phyloP scores from a whole-genome alignment of 306 rosid species.

The Cicer judaicum region DNA sequence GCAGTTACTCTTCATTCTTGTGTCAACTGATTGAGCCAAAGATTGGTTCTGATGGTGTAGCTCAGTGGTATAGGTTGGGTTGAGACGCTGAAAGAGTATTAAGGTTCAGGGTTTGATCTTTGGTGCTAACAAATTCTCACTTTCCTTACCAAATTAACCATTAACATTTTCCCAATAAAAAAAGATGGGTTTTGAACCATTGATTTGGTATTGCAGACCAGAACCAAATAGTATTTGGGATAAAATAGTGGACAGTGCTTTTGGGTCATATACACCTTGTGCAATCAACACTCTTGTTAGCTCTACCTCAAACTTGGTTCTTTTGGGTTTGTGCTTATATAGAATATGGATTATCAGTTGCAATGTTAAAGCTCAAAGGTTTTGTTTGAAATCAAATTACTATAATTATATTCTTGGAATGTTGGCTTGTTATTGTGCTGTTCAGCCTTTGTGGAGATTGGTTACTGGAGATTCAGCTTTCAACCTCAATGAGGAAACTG shows the following conservation, averaged over 20 bases:
- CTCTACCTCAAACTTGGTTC: conserved; percentile 72
- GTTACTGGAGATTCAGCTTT: conserved; percentile 58
- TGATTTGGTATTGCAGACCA: conserved; percentile 84
- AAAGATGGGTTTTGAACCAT: conserved; percentile 62
- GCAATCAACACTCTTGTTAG: conserved; percentile 72
- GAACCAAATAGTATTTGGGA: conserved; percentile 64
- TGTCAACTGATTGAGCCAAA: conserved; percentile 32
- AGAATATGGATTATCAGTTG: conserved; percentile 62
- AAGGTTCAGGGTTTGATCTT: no score
- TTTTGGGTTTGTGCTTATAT: conserved; percentile 62
- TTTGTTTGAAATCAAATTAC: conserved; percentile 64
- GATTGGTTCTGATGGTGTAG: conserved; percentile 55
- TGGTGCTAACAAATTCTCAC: no score
- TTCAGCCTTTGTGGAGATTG: conserved; percentile 69
- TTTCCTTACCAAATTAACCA: no score
- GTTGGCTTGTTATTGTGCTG: conserved; percentile 64
- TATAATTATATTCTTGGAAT: conserved; percentile 62
- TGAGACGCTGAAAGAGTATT: no score
- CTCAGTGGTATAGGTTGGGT: no score
- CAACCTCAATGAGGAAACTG: conserved; percentile 54
- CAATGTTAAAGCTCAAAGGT: conserved; percentile 60
- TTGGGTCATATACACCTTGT: conserved; percentile 89
- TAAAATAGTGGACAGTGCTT: conserved; percentile 62
- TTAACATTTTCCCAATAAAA: no score
- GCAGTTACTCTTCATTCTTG: conserved; percentile 23